Evolutionary conservation across 345 rosid genomes (phyloP).

Genomic region (Jatropha curcas): DNA sequence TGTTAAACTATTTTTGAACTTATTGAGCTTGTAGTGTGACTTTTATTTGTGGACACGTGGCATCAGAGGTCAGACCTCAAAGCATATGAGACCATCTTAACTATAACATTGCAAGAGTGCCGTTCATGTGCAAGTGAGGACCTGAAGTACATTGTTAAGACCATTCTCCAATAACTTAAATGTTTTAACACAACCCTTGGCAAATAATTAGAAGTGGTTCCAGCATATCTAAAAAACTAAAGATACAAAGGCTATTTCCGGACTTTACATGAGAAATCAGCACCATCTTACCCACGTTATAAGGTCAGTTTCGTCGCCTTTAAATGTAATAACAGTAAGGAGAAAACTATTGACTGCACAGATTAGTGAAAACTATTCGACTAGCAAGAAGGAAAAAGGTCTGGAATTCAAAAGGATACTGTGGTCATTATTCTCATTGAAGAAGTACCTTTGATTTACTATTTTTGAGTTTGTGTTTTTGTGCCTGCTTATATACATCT

Average conservation of each 20-base stretch:
- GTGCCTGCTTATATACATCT: not conserved
- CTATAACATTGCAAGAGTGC: not conserved
- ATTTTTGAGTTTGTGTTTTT: not conserved
- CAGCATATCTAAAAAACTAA: too few relatives aligned
- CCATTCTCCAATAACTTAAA: not conserved
- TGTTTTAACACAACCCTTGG: not conserved
- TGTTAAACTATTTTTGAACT: not conserved
- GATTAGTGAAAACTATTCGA: not conserved
- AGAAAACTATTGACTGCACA: not conserved
- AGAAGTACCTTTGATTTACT: not conserved
- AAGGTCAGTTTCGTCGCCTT: not conserved
- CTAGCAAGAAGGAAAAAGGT: slow-evolving; percentile 2
- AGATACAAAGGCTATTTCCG: not conserved
- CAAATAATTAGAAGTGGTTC: too few relatives aligned
- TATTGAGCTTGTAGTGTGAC: not conserved
- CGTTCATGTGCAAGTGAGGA: not conserved
- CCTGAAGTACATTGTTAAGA: not conserved
- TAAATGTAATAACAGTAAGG: not conserved
- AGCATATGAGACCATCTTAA: not conserved
- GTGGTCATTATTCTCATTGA: not conserved
- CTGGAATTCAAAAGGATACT: not conserved
- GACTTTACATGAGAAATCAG: not conserved
- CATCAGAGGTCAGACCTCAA: not conserved
- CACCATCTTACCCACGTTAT: not conserved
- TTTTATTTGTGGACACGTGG: not conserved